These are phyloP conservation scores for Ophiostoma sp. DNA, from an alignment of 2,329 filamentous ascomycete genomes.

Conservation along the genomic window DNA sequence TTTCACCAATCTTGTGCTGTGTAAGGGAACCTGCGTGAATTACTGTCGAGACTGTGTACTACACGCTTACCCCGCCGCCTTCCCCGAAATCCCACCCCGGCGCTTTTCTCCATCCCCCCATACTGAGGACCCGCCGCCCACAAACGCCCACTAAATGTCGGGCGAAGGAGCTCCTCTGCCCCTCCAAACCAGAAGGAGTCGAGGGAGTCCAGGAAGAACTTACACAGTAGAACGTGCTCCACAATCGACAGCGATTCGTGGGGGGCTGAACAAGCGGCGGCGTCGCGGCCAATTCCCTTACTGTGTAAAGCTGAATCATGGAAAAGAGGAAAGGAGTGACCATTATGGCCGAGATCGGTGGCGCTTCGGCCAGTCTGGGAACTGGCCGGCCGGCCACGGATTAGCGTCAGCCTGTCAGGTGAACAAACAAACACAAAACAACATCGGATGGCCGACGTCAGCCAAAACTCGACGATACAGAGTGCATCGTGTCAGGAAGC, in stretches of 20 bases:
- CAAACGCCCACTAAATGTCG: neutral
- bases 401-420: neutral
- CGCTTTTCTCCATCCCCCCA: neutral
- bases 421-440: neutral
- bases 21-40: too few relatives aligned
- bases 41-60: too few relatives aligned
- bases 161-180: neutral
- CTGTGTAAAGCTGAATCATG: neutral
- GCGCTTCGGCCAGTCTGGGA: neutral
- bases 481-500: neutral
- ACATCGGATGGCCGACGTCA: neutral
- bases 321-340: neutral
- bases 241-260: neutral
- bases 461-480: neutral
- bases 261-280: too few relatives aligned
- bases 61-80: neutral
- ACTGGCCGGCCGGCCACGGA: too few relatives aligned
- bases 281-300: neutral
- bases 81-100: neutral
- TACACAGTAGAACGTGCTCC: constrained; percentile 1
- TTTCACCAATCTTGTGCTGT: neutral
- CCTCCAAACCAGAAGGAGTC: neutral
- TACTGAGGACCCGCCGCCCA: neutral
- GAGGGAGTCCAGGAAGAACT: neutral
- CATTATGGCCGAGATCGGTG: neutral